Evolutionary conservation across 2,329 filamentous ascomycete species (phyloP).

Genomic region (Cercospora citrullina): DNA sequence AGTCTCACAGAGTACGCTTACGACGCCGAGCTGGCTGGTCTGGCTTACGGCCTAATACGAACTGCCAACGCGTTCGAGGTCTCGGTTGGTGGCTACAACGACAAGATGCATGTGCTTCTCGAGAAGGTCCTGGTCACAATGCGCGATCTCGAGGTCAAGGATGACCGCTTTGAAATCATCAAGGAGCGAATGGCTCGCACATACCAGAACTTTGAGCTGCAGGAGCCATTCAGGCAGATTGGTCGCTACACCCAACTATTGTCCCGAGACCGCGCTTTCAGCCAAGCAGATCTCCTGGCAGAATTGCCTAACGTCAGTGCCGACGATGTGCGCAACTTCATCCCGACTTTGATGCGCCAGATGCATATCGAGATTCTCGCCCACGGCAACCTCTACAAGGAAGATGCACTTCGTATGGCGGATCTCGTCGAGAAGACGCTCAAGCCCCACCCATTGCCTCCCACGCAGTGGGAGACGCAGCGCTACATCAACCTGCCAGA

Average conservation of each 20-base stretch:
- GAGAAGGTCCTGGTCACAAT: slow-evolving; percentile 85
- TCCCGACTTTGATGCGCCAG: slow-evolving; percentile 76
- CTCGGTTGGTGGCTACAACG: slow-evolving; percentile 86
- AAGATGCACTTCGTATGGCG: slow-evolving; percentile 83
- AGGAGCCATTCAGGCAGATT: slow-evolving; percentile 87
- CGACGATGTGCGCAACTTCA: slow-evolving; percentile 73
- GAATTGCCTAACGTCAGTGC: slow-evolving; percentile 74
- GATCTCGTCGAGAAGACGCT: slow-evolving; percentile 78
- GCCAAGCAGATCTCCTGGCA: slow-evolving; percentile 75
- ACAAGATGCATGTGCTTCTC: slow-evolving; percentile 86
- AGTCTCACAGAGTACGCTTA: slow-evolving; percentile 91
- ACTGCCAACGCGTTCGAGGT: slow-evolving; percentile 70
- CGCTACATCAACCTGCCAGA: slow-evolving; percentile 75
- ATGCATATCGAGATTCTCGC: slow-evolving; percentile 84
- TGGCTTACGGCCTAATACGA: slow-evolving; percentile 76
- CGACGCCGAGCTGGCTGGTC: slow-evolving; percentile 87
- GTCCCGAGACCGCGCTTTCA: slow-evolving; percentile 71
- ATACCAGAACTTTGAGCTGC: slow-evolving; percentile 83
- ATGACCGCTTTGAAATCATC: slow-evolving; percentile 88
- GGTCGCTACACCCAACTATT: slow-evolving; percentile 80
- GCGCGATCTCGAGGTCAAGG: slow-evolving; percentile 76
- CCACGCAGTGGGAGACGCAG: slow-evolving; percentile 74
- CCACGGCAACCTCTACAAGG: slow-evolving; percentile 91
- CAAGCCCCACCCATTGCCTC: slow-evolving; percentile 70
- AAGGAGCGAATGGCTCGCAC: slow-evolving; percentile 77